phyloP scores from a whole-genome alignment of 192 early-diverging fungal species.

The Kickxella alabastrina region DNA sequence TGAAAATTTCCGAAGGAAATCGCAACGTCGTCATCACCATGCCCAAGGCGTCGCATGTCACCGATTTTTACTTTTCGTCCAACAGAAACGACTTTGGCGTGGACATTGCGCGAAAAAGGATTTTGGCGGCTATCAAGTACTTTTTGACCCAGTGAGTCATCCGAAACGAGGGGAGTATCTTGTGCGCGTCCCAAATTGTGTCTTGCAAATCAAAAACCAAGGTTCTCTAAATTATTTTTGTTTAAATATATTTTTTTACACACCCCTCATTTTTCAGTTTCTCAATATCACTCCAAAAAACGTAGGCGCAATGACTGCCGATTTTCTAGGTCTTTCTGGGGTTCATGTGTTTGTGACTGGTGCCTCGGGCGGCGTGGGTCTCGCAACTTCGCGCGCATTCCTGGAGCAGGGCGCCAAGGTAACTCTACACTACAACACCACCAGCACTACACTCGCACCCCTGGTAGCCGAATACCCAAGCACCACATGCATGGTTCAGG shows the following conservation, averaged over 20 bases:
- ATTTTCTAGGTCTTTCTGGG: conserved; percentile 31
- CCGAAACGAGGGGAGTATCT: no score
- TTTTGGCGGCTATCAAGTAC: conserved; percentile 25
- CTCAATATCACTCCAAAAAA: no score
- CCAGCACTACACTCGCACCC: conserved; percentile 11
- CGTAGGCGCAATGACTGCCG: conserved; percentile 12
- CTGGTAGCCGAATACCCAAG: conserved; percentile 30
- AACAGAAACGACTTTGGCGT: conserved; percentile 41
- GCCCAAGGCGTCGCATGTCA: conserved; percentile 42
- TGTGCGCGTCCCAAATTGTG: no score
- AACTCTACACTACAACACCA: conserved; percentile 54
- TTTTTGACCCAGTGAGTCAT: conserved; percentile 24
- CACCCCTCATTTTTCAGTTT: no score
- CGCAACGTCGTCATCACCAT: conserved; percentile 43
- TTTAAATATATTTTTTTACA: no score
- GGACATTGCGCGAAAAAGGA: conserved; percentile 28
- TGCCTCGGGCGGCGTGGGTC: conserved; percentile 56
- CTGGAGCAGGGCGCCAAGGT: conserved; percentile 52
- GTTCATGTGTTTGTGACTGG: conserved; percentile 57
- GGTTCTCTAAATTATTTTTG: no score
- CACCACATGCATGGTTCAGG: conserved; percentile 17
- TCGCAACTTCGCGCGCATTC: conserved; percentile 44
- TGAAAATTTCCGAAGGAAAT: conserved; percentile 6
- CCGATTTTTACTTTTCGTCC: conserved; percentile 41
- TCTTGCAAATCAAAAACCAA: no score